These are phyloP conservation scores for Fusarium goolgardi DNA, from an alignment of 2,329 filamentous ascomycete species.

Conservation along the genomic window DNA sequence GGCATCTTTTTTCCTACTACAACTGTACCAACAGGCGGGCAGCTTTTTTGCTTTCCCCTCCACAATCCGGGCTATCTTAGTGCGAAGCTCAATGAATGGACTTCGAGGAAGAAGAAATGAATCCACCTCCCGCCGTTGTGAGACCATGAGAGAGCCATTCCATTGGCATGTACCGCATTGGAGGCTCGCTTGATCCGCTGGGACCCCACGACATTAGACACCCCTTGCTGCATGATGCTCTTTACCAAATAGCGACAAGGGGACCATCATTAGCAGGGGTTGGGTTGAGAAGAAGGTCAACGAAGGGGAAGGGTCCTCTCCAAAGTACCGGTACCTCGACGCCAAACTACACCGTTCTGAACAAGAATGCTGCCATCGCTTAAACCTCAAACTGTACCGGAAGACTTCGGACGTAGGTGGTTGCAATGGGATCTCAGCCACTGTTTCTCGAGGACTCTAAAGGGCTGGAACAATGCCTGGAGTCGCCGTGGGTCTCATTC, in stretches of 20 bases:
- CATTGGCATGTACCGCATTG: constrained; percentile 48
- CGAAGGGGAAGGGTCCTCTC: constrained; percentile 38
- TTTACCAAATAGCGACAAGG: constrained; percentile 32
- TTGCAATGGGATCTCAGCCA: constrained; percentile 19
- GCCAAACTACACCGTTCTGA: not conserved
- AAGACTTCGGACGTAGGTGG: constrained; percentile 43
- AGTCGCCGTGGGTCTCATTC: constrained; percentile 15
- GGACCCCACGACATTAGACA: constrained; percentile 42
- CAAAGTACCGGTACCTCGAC: constrained; percentile 42
- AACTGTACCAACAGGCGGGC: constrained; percentile 31
- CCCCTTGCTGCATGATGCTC: constrained; percentile 43
- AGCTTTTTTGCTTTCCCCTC: constrained; percentile 36
- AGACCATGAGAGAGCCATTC: constrained; percentile 34
- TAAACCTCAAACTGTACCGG: constrained; percentile 31
- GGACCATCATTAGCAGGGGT: constrained; percentile 37
- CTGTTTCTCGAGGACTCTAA: constrained; percentile 13
- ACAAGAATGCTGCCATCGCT: constrained; percentile 8
- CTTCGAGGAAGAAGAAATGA: constrained; percentile 25
- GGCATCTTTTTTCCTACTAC: constrained; percentile 33
- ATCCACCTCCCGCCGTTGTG: constrained; percentile 42
- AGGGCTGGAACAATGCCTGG: constrained; percentile 32
- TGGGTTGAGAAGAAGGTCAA: constrained; percentile 39
- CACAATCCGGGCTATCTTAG: constrained; percentile 44
- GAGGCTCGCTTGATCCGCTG: constrained; percentile 47
- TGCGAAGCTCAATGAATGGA: constrained; percentile 37